Conservation (phyloP, 495 filamentous ascomycete genomes). For the Aspergillus heteromorphus region DNA sequence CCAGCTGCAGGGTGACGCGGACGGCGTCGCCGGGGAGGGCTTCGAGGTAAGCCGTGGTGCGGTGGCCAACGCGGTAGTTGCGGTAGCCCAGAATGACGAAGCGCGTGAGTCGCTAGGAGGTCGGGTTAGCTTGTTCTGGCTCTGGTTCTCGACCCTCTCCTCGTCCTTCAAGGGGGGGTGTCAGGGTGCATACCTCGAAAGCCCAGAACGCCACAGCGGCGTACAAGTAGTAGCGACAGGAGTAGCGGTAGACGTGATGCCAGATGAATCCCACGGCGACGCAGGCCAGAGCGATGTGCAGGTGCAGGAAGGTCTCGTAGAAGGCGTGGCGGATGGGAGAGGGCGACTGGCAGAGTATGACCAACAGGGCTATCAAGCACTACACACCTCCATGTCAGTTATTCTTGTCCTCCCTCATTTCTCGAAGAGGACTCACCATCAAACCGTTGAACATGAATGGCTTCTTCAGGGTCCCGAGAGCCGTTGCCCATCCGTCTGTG, state of each 20-base stretch:
- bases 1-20: constrained; percentile 53
- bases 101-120: constrained; percentile 45
- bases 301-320: constrained; percentile 67
- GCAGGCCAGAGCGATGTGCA: constrained; percentile 57
- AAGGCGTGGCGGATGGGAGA: constrained; percentile 67
- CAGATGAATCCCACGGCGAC: constrained; percentile 51
- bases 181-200: constrained; percentile 7
- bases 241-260: constrained; percentile 40
- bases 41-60: constrained; percentile 22
- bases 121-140: no score
- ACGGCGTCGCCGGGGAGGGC: constrained; percentile 31
- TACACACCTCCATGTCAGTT: constrained; percentile 28
- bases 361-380: constrained; percentile 43
- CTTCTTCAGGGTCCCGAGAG: neutral
- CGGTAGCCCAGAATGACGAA: constrained; percentile 54
- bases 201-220: constrained; percentile 52
- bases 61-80: constrained; percentile 25
- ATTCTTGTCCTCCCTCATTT: constrained; percentile 44
- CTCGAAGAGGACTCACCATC: constrained; percentile 32
- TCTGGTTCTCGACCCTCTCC: no score
- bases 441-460: constrained; percentile 21
- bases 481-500: neutral
- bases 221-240: constrained; percentile 47
- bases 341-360: constrained; percentile 56
- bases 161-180: no score